A percentile compares a stretch with the other conserved stretches of the same genome.
Evolutionary conservation across 306 rosid species (phyloP).

Genomic region (Fragaria iinumae): DNA sequence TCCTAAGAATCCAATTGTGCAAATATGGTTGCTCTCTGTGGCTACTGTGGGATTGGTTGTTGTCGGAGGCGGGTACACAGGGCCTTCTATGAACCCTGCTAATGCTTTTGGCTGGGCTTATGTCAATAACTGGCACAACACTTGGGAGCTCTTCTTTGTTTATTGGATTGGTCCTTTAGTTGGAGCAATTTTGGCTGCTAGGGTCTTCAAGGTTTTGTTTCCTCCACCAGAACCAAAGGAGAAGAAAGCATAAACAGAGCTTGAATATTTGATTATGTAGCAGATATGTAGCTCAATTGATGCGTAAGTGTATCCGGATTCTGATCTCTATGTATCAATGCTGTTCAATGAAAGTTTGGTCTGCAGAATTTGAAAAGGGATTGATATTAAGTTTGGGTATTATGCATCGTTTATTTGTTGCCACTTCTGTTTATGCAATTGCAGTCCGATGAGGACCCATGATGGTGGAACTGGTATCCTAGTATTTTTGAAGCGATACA

Average conservation of each 20-base stretch:
- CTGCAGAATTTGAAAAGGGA: neutral
- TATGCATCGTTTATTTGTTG: neutral
- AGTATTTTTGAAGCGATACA: neutral
- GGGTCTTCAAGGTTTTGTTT: constrained; percentile 35
- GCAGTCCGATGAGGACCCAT: neutral
- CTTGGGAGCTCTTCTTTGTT: constrained; percentile 61
- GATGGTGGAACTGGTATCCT: neutral
- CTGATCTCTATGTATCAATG: neutral
- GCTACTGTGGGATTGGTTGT: constrained; percentile 43
- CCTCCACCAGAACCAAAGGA: constrained; percentile 43
- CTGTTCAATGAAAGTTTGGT: neutral
- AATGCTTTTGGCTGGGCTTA: constrained; percentile 79
- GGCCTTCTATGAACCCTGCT: constrained; percentile 76
- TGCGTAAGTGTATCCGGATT: neutral
- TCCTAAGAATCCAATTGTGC: constrained; percentile 44
- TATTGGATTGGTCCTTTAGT: constrained; percentile 56
- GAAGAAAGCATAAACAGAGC: constrained; percentile 51
- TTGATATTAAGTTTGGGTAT: neutral
- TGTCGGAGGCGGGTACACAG: constrained; percentile 45
- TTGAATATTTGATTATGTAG: neutral
- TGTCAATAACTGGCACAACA: constrained; percentile 43
- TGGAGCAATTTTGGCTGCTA: constrained; percentile 53
- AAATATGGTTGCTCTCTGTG: constrained; percentile 50
- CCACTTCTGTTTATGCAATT: neutral
- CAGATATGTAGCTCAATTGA: neutral